These are phyloP conservation scores for Podila epigama DNA, from an alignment of 192 early-diverging fungal genomes.

Conservation along the genomic window DNA sequence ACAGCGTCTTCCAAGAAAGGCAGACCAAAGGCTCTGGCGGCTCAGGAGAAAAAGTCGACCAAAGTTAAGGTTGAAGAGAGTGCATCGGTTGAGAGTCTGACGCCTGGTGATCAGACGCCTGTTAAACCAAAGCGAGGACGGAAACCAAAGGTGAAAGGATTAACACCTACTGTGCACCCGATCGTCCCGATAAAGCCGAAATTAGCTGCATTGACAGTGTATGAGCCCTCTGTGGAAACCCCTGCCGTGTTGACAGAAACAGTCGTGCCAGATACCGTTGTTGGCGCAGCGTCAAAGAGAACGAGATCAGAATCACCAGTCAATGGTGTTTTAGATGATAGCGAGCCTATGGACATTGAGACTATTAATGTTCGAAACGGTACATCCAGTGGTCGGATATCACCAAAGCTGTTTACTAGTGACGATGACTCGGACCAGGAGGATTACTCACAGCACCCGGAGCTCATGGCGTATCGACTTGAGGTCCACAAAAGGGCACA, in stretches of 20 bases:
- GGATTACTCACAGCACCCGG: slow-evolving; percentile 35
- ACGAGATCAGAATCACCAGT: neutral
- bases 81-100: neutral
- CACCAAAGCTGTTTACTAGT: neutral
- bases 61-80: slow-evolving; percentile 25
- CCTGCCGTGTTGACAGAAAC: too few species aligned
- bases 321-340: neutral
- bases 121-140: slow-evolving; percentile 33
- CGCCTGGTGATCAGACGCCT: slow-evolving; percentile 1
- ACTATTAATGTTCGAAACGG: neutral
- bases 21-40: slow-evolving; percentile 12
- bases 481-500: slow-evolving; percentile 40
- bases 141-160: slow-evolving; percentile 38
- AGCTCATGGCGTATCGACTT: slow-evolving; percentile 35
- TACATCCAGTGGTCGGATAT: neutral
- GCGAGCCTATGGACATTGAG: neutral
- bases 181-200: too few species aligned
- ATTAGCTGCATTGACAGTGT: too few species aligned
- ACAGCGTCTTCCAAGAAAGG: slow-evolving; percentile 10
- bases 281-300: neutral
- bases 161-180: too few species aligned
- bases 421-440: slow-evolving; percentile 27
- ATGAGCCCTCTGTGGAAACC: too few species aligned
- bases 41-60: slow-evolving; percentile 9
- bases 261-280: neutral